Evolutionary conservation across 306 rosid species (phyloP).

Genomic region (Astragalus membranaceus): DNA sequence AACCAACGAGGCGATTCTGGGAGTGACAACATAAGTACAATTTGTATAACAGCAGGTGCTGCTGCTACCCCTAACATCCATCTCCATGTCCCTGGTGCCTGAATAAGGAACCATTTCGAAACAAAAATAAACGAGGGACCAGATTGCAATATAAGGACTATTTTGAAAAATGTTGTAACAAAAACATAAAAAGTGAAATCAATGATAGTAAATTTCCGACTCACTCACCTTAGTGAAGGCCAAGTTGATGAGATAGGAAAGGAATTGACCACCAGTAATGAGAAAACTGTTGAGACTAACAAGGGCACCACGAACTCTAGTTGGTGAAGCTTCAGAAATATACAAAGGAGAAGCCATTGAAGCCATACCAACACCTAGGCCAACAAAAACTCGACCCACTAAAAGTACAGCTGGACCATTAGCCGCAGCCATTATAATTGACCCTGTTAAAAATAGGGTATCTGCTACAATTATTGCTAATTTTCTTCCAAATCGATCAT

Average conservation of each 20-base stretch:
- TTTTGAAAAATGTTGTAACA: too few species aligned
- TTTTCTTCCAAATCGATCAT: slow-evolving; percentile 47
- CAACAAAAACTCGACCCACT: slow-evolving; percentile 46
- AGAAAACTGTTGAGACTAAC: slow-evolving; percentile 61
- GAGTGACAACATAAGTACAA: slow-evolving; percentile 42
- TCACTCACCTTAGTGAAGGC: slow-evolving; percentile 45
- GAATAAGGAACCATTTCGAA: neutral
- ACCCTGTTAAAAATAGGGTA: slow-evolving; percentile 40
- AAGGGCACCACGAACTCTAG: slow-evolving; percentile 63
- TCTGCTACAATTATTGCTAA: slow-evolving; percentile 42
- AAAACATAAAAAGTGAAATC: too few species aligned
- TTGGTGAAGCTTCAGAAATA: slow-evolving; percentile 67
- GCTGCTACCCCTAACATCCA: slow-evolving; percentile 78
- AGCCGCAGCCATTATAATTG: slow-evolving; percentile 47
- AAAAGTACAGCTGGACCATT: slow-evolving; percentile 29
- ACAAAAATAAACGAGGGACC: too few species aligned
- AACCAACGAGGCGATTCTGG: slow-evolving; percentile 79
- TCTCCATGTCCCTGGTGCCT: slow-evolving; percentile 63
- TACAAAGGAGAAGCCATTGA: slow-evolving; percentile 64
- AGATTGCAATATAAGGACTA: too few species aligned
- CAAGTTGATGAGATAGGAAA: slow-evolving; percentile 63
- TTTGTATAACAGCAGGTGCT: slow-evolving; percentile 47
- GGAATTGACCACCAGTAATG: slow-evolving; percentile 66
- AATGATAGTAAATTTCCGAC: too few species aligned
- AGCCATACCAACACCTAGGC: slow-evolving; percentile 68